Percentiles rank a stretch among this genome's conserved stretches.
Evolutionary conservation across 805 yeast genomes (phyloP).

Genomic region (Myxozyma neotropica): DNA sequence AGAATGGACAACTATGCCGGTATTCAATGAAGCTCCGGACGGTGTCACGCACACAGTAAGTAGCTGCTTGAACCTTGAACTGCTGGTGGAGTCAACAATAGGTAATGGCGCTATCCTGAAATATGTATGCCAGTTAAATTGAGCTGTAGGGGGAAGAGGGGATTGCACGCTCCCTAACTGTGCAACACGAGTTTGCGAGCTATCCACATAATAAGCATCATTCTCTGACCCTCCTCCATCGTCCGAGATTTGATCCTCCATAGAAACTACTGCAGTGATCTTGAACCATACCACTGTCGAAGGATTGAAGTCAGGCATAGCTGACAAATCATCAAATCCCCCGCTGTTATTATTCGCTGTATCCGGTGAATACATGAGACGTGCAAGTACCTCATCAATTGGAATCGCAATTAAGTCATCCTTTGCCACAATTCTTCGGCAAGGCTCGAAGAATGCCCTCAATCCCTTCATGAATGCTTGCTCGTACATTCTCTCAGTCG

Average conservation of each 20-base stretch:
- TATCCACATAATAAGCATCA: conserved; percentile 57
- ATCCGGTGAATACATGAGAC: conserved; percentile 47
- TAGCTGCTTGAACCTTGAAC: conserved; percentile 6
- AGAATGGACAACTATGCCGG: conserved; percentile 69
- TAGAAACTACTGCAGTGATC: conserved; percentile 52
- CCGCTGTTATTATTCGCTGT: conserved; percentile 19
- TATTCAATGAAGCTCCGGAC: conserved; percentile 49
- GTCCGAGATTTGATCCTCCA: conserved; percentile 21
- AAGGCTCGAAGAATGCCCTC: conserved; percentile 60
- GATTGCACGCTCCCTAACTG: conserved; percentile 60
- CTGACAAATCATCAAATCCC: conserved; percentile 20
- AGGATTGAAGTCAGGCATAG: conserved; percentile 60
- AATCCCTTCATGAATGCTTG: conserved; percentile 62
- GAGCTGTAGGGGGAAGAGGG: conserved; percentile 19
- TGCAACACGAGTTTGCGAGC: conserved; percentile 65
- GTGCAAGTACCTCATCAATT: conserved; percentile 68
- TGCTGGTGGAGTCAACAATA: not conserved
- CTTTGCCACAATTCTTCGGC: conserved; percentile 59
- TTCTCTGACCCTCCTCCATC: conserved; percentile 34
- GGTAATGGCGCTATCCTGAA: conserved; percentile 44
- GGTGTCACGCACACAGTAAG: conserved; percentile 47
- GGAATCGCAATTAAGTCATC: conserved; percentile 77
- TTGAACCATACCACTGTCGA: conserved; percentile 86
- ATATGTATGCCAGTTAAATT: conserved; percentile 32
- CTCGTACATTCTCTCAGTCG: conserved; percentile 66